A percentile compares a stretch with the other conserved stretches of the same genome.
phyloP scores from a whole-genome alignment of 257 asterid species.

The Solanum etuberosum region DNA sequence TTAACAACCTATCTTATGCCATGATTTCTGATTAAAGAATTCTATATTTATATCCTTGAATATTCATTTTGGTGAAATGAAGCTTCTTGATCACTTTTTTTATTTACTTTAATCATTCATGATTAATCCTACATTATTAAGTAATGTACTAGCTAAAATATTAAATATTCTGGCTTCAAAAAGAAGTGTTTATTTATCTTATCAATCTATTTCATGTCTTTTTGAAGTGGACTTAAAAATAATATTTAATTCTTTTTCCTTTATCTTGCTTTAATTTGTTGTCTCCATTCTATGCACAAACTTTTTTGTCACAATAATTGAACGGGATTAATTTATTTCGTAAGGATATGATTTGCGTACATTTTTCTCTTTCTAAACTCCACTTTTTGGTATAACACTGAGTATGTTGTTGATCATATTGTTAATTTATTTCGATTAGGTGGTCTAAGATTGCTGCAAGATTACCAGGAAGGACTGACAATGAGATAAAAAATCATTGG shows the following conservation, averaged over 20 bases:
- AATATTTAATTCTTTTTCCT: not conserved
- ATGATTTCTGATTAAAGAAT: not conserved
- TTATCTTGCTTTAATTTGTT: not conserved
- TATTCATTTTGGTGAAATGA: not conserved
- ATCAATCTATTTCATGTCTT: not conserved
- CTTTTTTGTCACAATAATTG: not conserved
- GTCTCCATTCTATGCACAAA: not conserved
- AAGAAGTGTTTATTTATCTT: not conserved
- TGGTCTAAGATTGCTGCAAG: slow-evolving; percentile 95
- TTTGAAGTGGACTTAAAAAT: not conserved
- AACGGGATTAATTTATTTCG: not conserved
- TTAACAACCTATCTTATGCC: not conserved
- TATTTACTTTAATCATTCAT: not conserved
- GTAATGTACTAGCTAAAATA: slow-evolving; percentile 4
- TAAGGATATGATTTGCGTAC: rapidly evolving
- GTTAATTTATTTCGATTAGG: slow-evolving; percentile 12
- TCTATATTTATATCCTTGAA: not conserved
- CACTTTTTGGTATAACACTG: not conserved
- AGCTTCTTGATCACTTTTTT: not conserved
- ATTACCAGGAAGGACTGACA: slow-evolving; percentile 88
- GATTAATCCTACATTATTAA: not conserved
- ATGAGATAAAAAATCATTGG: slow-evolving; percentile 95
- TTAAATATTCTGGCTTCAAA: not conserved
- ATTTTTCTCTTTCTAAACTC: too few relatives aligned
- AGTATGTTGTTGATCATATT: not conserved